These are phyloP conservation scores for Phoenix roebelenii DNA, from an alignment of 176 grass and related monocot genomes.

Conservation along the genomic window DNA sequence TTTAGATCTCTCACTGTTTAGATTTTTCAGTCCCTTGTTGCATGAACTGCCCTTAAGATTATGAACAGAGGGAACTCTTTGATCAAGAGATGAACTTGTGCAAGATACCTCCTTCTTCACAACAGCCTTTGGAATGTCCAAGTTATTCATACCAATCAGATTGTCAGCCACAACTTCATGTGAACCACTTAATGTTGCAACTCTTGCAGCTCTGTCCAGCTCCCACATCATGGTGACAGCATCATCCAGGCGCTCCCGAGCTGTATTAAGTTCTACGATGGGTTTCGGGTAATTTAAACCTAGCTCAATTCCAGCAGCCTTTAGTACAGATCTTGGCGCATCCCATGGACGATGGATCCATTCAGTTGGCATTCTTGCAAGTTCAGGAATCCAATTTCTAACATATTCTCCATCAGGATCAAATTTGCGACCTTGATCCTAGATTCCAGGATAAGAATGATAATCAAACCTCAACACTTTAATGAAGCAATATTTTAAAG, in stretches of 20 bases:
- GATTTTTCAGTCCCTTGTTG: constrained; percentile 16
- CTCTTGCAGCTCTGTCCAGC: constrained; percentile 60
- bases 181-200: constrained; percentile 25
- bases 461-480: constrained; percentile 1
- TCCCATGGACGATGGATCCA: constrained; percentile 94
- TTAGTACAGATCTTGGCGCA: constrained; percentile 62
- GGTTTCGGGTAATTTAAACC: constrained; percentile 83
- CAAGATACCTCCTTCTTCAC: constrained; percentile 47
- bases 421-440: constrained; percentile 83
- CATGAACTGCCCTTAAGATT: constrained; percentile 5
- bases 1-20: constrained; percentile 17
- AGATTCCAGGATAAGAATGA: constrained; percentile 14
- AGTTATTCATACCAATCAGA: constrained; percentile 46
- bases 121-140: constrained; percentile 67
- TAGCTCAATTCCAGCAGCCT: constrained; percentile 77
- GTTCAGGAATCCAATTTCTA: constrained; percentile 91
- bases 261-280: constrained; percentile 54
- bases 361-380: constrained; percentile 76
- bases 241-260: constrained; percentile 68
- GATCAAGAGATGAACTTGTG: constrained; percentile 25
- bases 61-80: constrained; percentile 31
- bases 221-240: constrained; percentile 81
- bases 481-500: neutral
- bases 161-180: constrained; percentile 80
- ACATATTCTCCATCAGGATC: constrained; percentile 83